phyloP scores from a whole-genome alignment of 495 filamentous ascomycete species.

The Aspergillus ostianus region DNA sequence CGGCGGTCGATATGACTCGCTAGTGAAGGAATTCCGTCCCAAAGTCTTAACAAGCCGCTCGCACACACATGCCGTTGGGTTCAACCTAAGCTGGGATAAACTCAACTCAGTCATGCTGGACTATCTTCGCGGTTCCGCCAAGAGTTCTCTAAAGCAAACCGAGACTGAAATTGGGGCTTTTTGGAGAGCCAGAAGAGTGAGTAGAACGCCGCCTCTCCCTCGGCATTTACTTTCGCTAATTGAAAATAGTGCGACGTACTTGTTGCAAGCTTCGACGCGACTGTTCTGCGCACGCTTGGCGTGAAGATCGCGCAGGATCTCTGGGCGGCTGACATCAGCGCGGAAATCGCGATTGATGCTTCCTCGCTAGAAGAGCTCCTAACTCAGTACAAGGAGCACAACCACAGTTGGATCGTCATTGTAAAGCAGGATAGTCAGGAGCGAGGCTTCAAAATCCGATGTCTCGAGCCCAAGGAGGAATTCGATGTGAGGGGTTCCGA shows the following conservation, averaged over 20 bases:
- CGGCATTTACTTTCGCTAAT: slow-evolving; percentile 12
- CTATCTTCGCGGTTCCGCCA: slow-evolving; percentile 58
- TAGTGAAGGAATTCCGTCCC: slow-evolving; percentile 60
- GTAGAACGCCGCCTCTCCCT: slow-evolving; percentile 16
- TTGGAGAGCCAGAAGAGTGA: slow-evolving; percentile 63
- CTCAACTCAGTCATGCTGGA: slow-evolving; percentile 64
- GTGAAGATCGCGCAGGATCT: slow-evolving; percentile 75
- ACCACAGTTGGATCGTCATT: slow-evolving; percentile 82
- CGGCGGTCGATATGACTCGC: slow-evolving; percentile 85
- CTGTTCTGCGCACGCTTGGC: slow-evolving; percentile 69
- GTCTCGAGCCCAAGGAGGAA: slow-evolving; percentile 74
- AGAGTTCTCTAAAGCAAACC: slow-evolving; percentile 64
- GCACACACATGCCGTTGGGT: slow-evolving; percentile 77
- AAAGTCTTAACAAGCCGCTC: slow-evolving; percentile 37
- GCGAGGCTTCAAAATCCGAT: slow-evolving; percentile 71
- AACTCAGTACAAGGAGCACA: slow-evolving; percentile 64
- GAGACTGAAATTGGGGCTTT: slow-evolving; percentile 49
- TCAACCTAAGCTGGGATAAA: slow-evolving; percentile 87
- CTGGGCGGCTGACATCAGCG: slow-evolving; percentile 80
- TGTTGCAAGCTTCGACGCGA: slow-evolving; percentile 79
- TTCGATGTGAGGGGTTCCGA: slow-evolving; percentile 72
- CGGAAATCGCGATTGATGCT: slow-evolving; percentile 84
- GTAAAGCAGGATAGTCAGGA: slow-evolving; percentile 76
- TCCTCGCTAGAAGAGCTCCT: slow-evolving; percentile 71
- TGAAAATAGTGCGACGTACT: slow-evolving; percentile 75